Evolutionary conservation across 1,284 basidiomycete genomes (phyloP).

Genomic region (Takashimella tepidaria): DNA sequence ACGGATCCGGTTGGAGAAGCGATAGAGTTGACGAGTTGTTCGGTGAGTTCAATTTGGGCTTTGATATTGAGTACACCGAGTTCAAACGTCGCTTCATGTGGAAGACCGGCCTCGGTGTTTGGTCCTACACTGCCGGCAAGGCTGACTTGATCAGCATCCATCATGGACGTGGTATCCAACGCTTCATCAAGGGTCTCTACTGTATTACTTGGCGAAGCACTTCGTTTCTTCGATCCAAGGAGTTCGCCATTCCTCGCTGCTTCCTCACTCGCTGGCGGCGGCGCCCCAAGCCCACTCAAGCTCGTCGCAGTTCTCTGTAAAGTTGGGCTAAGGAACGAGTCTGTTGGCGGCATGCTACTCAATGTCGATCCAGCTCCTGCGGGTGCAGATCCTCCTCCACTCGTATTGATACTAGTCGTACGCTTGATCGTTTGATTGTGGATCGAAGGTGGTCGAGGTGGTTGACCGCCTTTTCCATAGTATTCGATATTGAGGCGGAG

Average conservation of each 20-base stretch:
- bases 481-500: conserved; percentile 70
- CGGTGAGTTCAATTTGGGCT: conserved; percentile 73
- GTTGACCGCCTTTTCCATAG: conserved; percentile 35
- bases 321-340: conserved; percentile 38
- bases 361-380: conserved; percentile 15
- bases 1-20: conserved; percentile 44
- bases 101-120: conserved; percentile 48
- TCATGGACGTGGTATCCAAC: conserved; percentile 22
- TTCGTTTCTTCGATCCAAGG: neutral
- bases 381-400: neutral
- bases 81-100: conserved; percentile 64
- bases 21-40: conserved; percentile 61
- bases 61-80: conserved; percentile 68
- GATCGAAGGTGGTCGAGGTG: conserved; percentile 8
- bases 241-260: conserved; percentile 6
- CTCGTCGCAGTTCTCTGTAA: conserved; percentile 48
- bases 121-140: conserved; percentile 14
- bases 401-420: conserved; percentile 18
- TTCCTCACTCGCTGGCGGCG: conserved; percentile 47
- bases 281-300: conserved; percentile 42
- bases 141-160: conserved; percentile 27
- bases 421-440: conserved; percentile 9
- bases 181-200: neutral
- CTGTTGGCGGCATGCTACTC: conserved; percentile 26
- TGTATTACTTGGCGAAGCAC: neutral